These are phyloP conservation scores for Leccinellum rugosiceps DNA, from an alignment of 768 basidiomycete species.

Conservation along the genomic window DNA sequence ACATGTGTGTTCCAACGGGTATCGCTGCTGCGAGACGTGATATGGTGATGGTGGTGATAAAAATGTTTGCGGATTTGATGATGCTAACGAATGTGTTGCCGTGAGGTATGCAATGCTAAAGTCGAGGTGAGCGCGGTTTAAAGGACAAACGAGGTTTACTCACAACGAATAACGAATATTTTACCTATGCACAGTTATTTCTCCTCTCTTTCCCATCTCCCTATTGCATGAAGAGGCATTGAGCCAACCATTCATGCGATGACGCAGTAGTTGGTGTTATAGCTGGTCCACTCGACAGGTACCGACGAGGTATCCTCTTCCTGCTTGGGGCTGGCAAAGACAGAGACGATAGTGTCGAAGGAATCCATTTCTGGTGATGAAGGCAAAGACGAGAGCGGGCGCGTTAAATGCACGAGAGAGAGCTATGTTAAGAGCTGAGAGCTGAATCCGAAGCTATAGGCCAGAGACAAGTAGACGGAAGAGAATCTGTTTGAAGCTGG, in stretches of 20 bases:
- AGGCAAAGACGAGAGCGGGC: background rate
- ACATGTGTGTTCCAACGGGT: background rate
- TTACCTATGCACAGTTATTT: background rate
- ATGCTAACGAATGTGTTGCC: slow-evolving; percentile 7
- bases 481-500: slow-evolving; percentile 10
- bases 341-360: slow-evolving; percentile 15
- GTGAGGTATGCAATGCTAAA: slow-evolving; percentile 8
- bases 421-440: background rate
- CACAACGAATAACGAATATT: slow-evolving; percentile 21
- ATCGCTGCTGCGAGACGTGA: slow-evolving; percentile 4
- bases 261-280: slow-evolving; percentile 13
- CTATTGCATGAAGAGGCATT: background rate
- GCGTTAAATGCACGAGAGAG: background rate
- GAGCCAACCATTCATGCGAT: slow-evolving; percentile 13
- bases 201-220: background rate
- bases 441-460: background rate
- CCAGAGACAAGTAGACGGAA: background rate
- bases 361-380: slow-evolving; percentile 20
- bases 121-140: slow-evolving; percentile 7
- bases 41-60: background rate
- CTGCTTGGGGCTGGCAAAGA: slow-evolving; percentile 7
- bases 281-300: slow-evolving; percentile 15
- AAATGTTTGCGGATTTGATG: background rate
- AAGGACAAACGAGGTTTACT: slow-evolving; percentile 4
- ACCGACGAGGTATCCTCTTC: slow-evolving; percentile 9